Conservation (phyloP, 2,329 filamentous ascomycete genomes). For the Chaetomium olivaceum region DNA sequence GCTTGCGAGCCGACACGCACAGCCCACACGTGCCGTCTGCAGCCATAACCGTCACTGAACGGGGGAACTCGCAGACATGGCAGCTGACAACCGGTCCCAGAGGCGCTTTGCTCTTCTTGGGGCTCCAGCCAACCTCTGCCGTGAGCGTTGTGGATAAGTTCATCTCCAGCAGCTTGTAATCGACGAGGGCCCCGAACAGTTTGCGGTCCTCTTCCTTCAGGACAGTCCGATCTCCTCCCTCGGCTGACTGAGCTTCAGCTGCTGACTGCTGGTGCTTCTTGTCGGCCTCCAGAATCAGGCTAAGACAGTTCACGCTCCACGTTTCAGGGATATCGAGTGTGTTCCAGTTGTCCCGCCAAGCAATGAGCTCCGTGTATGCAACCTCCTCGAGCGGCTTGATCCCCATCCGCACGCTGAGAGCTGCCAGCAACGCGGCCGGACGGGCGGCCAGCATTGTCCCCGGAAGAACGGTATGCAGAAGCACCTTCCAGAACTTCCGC, state of each 20-base stretch:
- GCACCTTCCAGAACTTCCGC: constrained; percentile 49
- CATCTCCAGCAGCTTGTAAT: constrained; percentile 48
- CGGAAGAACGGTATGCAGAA: constrained; percentile 50
- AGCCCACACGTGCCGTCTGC: constrained; percentile 43
- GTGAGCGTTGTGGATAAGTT: constrained; percentile 49
- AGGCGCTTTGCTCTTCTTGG: constrained; percentile 45
- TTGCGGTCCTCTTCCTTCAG: constrained; percentile 41
- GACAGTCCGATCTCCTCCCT: constrained; percentile 29
- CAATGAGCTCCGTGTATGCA: constrained; percentile 46
- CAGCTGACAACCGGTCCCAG: constrained; percentile 48
- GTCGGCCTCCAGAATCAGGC: constrained; percentile 51
- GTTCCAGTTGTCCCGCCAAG: constrained; percentile 49
- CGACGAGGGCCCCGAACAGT: constrained; percentile 48
- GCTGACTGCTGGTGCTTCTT: constrained; percentile 32
- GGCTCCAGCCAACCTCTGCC: constrained; percentile 48
- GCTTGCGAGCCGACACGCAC: constrained; percentile 38
- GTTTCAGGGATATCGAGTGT: constrained; percentile 50
- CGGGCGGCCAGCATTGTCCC: constrained; percentile 50
- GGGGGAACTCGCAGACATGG: constrained; percentile 45
- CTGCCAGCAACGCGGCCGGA: constrained; percentile 49
- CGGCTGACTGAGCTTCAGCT: constrained; percentile 5
- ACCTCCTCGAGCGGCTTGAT: constrained; percentile 44
- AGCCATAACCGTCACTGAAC: constrained; percentile 53
- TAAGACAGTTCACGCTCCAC: constrained; percentile 49
- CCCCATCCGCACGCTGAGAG: constrained; percentile 51